These are phyloP conservation scores for Tetrapyrgos nigripes DNA, from an alignment of 1,284 basidiomycete genomes.

Conservation along the genomic window DNA sequence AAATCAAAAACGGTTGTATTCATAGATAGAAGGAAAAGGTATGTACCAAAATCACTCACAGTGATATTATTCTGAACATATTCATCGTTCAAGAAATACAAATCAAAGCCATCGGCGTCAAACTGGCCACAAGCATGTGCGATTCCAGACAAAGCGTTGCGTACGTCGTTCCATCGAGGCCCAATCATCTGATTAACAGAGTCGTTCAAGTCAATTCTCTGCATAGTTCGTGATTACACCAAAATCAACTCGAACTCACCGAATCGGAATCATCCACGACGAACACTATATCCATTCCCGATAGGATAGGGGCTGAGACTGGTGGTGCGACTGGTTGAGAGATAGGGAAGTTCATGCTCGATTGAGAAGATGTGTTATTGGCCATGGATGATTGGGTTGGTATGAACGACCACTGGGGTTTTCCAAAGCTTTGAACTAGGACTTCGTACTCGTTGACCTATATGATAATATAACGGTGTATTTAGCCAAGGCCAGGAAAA, in stretches of 20 bases:
- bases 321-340: background rate
- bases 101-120: constrained; percentile 29
- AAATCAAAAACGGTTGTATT: background rate
- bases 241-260: constrained; percentile 17
- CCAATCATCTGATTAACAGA: constrained; percentile 26
- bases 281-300: constrained; percentile 28
- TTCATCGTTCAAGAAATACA: constrained; percentile 33
- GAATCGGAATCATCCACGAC: constrained; percentile 37
- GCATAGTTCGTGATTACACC: background rate
- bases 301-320: constrained; percentile 18
- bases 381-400: background rate
- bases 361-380: too few species aligned
- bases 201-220: constrained; percentile 24
- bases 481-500: background rate
- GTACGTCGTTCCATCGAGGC: constrained; percentile 30
- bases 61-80: constrained; percentile 11
- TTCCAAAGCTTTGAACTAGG: constrained; percentile 15
- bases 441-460: constrained; percentile 30
- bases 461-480: background rate
- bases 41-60: constrained; percentile 4
- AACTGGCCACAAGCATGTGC: constrained; percentile 31
- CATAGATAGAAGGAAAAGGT: background rate
- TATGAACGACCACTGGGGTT: background rate
- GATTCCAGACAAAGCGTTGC: constrained; percentile 33
- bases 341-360: background rate